phyloP scores from a whole-genome alignment of 2,329 filamentous ascomycete species.

The Talaromyces sp. region DNA sequence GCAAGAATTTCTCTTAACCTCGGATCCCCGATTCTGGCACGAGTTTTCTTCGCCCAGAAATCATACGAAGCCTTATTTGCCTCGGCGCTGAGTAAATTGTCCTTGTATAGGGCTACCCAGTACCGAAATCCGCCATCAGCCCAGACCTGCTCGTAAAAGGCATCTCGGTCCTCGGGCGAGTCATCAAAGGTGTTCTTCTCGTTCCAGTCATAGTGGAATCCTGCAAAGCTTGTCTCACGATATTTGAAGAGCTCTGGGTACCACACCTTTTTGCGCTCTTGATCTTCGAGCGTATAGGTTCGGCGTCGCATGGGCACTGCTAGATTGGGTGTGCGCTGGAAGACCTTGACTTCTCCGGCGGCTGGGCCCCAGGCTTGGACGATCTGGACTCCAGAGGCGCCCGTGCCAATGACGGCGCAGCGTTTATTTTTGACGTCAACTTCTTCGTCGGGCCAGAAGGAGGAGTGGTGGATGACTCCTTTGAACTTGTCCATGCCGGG shows the following conservation, averaged over 20 bases:
- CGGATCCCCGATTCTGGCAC: conserved; percentile 47
- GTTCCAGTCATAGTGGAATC: conserved; percentile 53
- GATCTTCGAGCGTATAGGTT: conserved; percentile 44
- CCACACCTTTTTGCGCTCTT: conserved; percentile 40
- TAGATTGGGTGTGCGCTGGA: conserved; percentile 62
- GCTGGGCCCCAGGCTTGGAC: conserved; percentile 54
- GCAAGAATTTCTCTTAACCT: conserved; percentile 48
- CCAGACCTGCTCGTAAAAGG: conserved; percentile 46
- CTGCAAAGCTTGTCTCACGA: conserved; percentile 51
- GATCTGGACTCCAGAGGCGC: conserved; percentile 51
- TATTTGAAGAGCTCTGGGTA: conserved; percentile 49
- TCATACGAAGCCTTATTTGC: conserved; percentile 50
- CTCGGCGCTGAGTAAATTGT: conserved; percentile 40
- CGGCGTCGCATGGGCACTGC: conserved; percentile 56
- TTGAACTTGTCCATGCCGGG: conserved; percentile 39
- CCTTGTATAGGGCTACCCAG: conserved; percentile 48
- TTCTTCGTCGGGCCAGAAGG: conserved; percentile 47
- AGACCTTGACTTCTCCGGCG: conserved; percentile 52
- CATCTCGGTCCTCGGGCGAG: conserved; percentile 43
- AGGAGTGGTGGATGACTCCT: conserved; percentile 50
- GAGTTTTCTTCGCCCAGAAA: conserved; percentile 51
- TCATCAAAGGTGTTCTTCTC: conserved; percentile 51
- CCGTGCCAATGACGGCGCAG: conserved; percentile 51
- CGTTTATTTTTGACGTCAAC: conserved; percentile 44
- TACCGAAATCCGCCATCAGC: conserved; percentile 48